phyloP scores from a whole-genome alignment of 768 basidiomycete genomes.

The Tylopilus subfusipes region DNA sequence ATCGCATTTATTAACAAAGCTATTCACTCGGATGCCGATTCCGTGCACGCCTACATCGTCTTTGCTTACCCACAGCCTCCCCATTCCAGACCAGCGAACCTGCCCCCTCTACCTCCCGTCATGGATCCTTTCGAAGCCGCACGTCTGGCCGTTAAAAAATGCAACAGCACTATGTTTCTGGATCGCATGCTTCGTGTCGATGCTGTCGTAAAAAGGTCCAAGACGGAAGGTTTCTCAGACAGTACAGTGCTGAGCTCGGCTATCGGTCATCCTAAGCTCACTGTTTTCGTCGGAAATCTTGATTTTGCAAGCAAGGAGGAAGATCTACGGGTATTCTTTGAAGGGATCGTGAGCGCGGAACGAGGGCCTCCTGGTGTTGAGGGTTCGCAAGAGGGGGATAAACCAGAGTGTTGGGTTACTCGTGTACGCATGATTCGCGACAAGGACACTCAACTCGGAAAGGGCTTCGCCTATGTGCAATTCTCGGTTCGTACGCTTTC shows the following conservation, averaged over 20 bases:
- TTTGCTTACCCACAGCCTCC: slow-evolving; percentile 67
- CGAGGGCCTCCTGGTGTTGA: slow-evolving; percentile 51
- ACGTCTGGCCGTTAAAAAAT: slow-evolving; percentile 48
- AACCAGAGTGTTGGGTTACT: slow-evolving; percentile 61
- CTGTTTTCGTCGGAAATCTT: slow-evolving; percentile 88
- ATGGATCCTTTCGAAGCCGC: slow-evolving; percentile 76
- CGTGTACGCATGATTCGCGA: slow-evolving; percentile 88
- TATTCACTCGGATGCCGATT: slow-evolving; percentile 72
- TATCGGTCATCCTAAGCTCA: slow-evolving; percentile 68
- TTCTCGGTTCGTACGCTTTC: slow-evolving; percentile 53
- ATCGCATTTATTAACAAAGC: slow-evolving; percentile 93
- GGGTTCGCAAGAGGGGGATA: slow-evolving; percentile 31
- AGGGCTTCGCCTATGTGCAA: slow-evolving; percentile 93
- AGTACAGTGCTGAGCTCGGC: slow-evolving; percentile 22
- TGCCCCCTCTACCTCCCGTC: slow-evolving; percentile 46
- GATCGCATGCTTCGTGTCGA: slow-evolving; percentile 81
- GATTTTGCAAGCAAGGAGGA: slow-evolving; percentile 92
- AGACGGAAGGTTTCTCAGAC: slow-evolving; percentile 17
- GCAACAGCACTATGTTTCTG: slow-evolving; percentile 71
- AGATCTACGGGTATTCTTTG: slow-evolving; percentile 83
- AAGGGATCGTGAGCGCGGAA: slow-evolving; percentile 68
- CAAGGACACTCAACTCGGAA: slow-evolving; percentile 88
- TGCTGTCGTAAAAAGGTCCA: slow-evolving; percentile 41
- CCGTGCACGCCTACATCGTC: slow-evolving; percentile 86
- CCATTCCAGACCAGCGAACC: slow-evolving; percentile 41